Evolutionary conservation across 805 yeast species (phyloP), one percentile per base, ranked within the genome.

Genomic region (Candida glaebosa): DNA sequence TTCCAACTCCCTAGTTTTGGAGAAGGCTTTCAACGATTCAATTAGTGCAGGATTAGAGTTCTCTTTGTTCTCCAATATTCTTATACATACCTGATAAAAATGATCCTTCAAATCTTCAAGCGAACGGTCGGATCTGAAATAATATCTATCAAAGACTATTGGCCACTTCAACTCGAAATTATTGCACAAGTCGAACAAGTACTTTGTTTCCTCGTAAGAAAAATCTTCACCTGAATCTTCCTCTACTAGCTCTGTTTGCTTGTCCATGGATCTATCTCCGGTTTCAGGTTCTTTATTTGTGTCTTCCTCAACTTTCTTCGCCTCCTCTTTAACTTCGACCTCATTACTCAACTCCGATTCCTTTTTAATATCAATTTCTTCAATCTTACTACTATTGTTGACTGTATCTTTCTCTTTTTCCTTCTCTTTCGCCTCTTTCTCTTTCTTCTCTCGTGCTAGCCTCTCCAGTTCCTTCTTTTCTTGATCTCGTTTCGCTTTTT

Each of bases 41-140:
- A 84, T 71, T 31, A 88, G 58, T 2, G 61, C 58, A 2, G 73
- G 71, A 40, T 67, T 65, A 9, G 68, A 57, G 31, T 64, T 67
- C 12, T 65, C 58, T 40, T 73, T 71, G 15, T 65, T 49, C 30
- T 68, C 67, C 37, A 75, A 63, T 18, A 84, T 68, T 41, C 74
- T 70, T 25, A 79, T 76, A 36, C 86, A 78, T 7, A 87, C 80
- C 15, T 69, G 61, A 56, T 90, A 93, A 57, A 87, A 88, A 30
- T 89, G 81, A 42, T 80, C 88, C 52, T 89, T 88, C 42, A 93
- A 61, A 47, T 89, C 97, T 52, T 91, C 98, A 18, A 86, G 46
- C 0, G 81, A 56, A 22, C 93, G 54, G 34, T 39, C 45, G 2
- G 45, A 43, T 2, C 52, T 43, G 35, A 46, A 67, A 12, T 63